Base-by-base conservation (phyloP, 116 monocot genomes). In the Dioscorea cayenensis region DNA sequence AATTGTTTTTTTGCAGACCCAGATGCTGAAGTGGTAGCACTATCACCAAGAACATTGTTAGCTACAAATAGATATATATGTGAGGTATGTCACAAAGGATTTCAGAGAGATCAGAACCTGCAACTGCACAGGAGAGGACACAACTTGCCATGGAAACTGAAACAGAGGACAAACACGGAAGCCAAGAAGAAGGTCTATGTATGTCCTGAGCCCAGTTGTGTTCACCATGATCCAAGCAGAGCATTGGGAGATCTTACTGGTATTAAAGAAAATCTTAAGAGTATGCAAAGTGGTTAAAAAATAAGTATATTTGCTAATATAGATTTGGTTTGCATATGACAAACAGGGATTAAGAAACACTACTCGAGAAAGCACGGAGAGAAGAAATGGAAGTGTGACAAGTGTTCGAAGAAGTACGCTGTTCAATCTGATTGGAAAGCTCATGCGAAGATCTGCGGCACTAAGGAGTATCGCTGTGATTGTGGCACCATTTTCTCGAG, bases 371-470 rank as follows among this genome's bases (percentile, higher is more conserved):
- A 55, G 55, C 55, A 55, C 14, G 55, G 55, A n/a, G 55, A 55
- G 55, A 55, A 55, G 55, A 55, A 55, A n/a, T 55, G 55, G 55
- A 55, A 55, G 55, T 55, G 55, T 5, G 55, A 55, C 55, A 55
- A 55, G 55, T 55, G 55, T n/a, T 55, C 14, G 4, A 55, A 55
- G 55, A 55, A 55, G 55, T 55, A 55, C 3, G 55, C 55, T 18
- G 55, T 55, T 19, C 55, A 55, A n/a, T 55, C 55, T 5, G 55
- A 55, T 16, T 55, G 55, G 55, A 55, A 55, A n/a, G 55, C 55
- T 16, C 55, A 55, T n/a, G 55, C 55, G 19, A 55, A 55, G 55
- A 55, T 55, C 55, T 55, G 55, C 14, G 55, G 55, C 14, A 55
- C 55, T 5, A 55, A 55, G 55, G 55, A 55, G n/a, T 55, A 55